Evolutionary conservation across 306 rosid species (phyloP), one percentile per base, ranked within the genome.

Genomic region (Quercus wislizeni): DNA sequence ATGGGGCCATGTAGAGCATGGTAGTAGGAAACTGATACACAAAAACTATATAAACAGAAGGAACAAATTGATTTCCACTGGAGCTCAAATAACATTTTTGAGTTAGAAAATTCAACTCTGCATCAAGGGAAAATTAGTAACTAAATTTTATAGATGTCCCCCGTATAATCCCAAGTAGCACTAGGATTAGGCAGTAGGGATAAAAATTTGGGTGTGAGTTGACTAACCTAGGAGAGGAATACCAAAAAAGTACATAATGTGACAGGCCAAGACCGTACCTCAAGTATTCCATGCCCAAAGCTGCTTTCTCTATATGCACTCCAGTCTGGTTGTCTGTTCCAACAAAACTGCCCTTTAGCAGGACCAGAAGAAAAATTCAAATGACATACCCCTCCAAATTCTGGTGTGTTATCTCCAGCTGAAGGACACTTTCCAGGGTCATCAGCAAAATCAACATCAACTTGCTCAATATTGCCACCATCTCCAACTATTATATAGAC

Each of bases 271-370:
- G 71, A 75, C 41, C 67, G 63, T 86, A 92, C 98, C 98, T 94
- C 97, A 63, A 94, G 90, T 55, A 87, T 91, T 21, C 98, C 98
- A 85, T 94, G 98, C 69, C 98, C 98, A 83, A 94, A 92, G 91
- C 97, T 94, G 87, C 97, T 92, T 87, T 94, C 98, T 88, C 98
- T 83, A 82, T 89, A 92, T 17, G 97, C 98, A 82, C 97, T 94
- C 97, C 97, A 92, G 17, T 89, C 97, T 5, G 97, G 97, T 78
- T 94, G 98, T 73, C 78, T 81, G 81, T 80, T 80, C 97, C 97
- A 92, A 87, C 98, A 94, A 77, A 92, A 94, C 74, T 84, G 81
- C 1, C 98, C 97, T 83, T 88, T 90, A 31, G 98, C 97, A 38
- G 93, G 94, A 71, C 96, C 93, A 30, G 77, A 86, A 69, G 97